A percentile compares a stretch with the other conserved stretches of the same genome.
Evolutionary conservation across 371 early-diverging fungal species (phyloP).

Genomic region (Rhizopus delemar): DNA sequence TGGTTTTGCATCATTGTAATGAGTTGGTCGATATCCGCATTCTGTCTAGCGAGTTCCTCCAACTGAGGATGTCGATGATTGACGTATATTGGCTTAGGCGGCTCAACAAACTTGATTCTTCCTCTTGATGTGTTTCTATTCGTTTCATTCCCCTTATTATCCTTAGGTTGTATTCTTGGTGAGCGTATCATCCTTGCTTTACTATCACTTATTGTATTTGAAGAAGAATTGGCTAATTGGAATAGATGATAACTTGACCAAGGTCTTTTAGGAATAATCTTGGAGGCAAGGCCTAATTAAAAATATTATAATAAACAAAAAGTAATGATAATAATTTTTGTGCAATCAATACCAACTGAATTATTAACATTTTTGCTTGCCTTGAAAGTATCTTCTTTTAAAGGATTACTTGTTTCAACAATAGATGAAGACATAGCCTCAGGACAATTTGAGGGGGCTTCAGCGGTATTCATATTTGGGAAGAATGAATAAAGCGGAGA

Average conservation of each 20-base stretch:
- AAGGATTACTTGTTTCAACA: conserved; percentile 13
- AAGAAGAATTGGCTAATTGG: conserved; percentile 3
- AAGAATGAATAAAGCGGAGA: conserved; percentile 10
- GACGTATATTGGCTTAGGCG: neutral
- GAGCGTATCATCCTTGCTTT: conserved; percentile 13
- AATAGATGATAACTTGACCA: conserved; percentile 24
- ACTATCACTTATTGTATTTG: neutral
- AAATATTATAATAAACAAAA: conserved; percentile 1
- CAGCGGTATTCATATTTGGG: conserved; percentile 12
- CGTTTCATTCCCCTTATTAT: neutral
- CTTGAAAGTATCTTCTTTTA: conserved; percentile 6
- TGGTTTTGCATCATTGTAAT: conserved; percentile 33
- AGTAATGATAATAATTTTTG: neutral
- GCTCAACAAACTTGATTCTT: conserved; percentile 1
- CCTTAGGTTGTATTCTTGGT: conserved; percentile 13
- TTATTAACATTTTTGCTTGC: conserved; percentile 8
- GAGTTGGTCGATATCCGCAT: conserved; percentile 26
- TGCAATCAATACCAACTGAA: conserved; percentile 8
- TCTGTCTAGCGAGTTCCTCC: neutral
- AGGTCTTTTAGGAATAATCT: conserved; percentile 23
- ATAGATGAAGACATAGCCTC: conserved; percentile 29
- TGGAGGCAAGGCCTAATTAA: conserved; percentile 8
- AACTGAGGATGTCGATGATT: neutral
- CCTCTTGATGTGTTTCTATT: conserved; percentile 2
- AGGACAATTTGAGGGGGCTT: conserved; percentile 18